These are phyloP conservation scores for Amanita muscaria DNA, from an alignment of 768 basidiomycete species.

Conservation along the genomic window DNA sequence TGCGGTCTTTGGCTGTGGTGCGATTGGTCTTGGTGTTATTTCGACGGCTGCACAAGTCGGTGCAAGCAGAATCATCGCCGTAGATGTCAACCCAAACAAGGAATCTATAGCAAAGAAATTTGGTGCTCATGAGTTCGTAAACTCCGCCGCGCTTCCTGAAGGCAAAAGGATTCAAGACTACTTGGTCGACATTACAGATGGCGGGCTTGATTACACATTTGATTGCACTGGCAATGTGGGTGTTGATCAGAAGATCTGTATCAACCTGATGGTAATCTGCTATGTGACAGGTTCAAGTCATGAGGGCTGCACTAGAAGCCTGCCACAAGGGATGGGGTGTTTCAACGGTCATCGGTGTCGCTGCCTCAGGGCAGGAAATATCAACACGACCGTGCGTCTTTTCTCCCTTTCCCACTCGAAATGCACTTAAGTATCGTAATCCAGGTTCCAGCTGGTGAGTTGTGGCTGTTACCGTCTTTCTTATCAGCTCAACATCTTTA, in stretches of 20 bases:
- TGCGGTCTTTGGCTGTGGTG: conserved; percentile 94
- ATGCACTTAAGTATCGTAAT: conserved; percentile 4
- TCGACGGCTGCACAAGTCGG: conserved; percentile 71
- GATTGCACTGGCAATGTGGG: conserved; percentile 86
- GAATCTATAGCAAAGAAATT: conserved; percentile 86
- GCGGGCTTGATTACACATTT: conserved; percentile 94
- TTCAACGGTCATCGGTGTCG: conserved; percentile 92
- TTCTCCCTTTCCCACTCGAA: not conserved
- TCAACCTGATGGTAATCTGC: too few relatives aligned
- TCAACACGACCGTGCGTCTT: conserved; percentile 70
- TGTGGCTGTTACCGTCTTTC: not conserved
- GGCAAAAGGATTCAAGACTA: conserved; percentile 85
- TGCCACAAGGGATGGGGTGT: conserved; percentile 99
- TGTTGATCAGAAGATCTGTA: too few relatives aligned
- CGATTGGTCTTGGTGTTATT: conserved; percentile 91
- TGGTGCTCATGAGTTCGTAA: conserved; percentile 92
- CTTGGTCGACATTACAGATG: conserved; percentile 89
- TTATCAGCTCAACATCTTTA: conserved; percentile 29
- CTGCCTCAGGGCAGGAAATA: conserved; percentile 94
- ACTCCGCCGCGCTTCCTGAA: conserved; percentile 63
- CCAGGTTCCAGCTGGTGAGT: conserved; percentile 46
- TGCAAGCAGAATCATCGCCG: conserved; percentile 82
- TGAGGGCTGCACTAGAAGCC: conserved; percentile 94
- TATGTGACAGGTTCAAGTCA: conserved; percentile 63
- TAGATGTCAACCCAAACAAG: conserved; percentile 85